Conservation (phyloP, 345 rosid genomes). For the Moringa oleifera region DNA sequence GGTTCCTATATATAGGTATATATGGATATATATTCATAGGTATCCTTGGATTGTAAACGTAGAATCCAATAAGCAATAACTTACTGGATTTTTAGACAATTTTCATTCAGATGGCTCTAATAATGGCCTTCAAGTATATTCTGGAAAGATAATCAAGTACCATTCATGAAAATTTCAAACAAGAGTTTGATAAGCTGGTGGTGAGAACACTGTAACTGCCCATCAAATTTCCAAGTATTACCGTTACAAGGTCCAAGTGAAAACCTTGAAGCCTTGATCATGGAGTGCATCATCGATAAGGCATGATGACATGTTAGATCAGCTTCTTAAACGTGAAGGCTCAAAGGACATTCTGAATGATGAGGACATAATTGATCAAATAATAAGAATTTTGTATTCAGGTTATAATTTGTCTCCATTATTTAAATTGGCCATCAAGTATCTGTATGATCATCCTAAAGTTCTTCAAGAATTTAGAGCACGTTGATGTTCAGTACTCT, state of each 20-base stretch:
- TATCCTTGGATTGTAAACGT: too few species aligned
- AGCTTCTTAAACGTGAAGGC: constrained; percentile 44
- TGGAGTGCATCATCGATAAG: constrained; percentile 32
- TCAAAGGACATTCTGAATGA: constrained; percentile 40
- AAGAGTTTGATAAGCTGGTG: constrained; percentile 61
- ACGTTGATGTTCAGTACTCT: too few species aligned
- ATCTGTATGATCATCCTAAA: constrained; percentile 62
- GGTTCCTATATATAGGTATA: too few species aligned
- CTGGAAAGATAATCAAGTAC: constrained; percentile 37
- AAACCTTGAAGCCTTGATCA: neutral
- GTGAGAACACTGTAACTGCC: constrained; percentile 81
- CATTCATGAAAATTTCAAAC: constrained; percentile 34
- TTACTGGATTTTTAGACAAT: neutral
- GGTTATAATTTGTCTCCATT: constrained; percentile 75
- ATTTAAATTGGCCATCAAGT: constrained; percentile 78
- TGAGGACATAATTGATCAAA: constrained; percentile 68
- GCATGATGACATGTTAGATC: constrained; percentile 60
- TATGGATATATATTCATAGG: too few species aligned
- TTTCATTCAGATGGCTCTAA: constrained; percentile 59
- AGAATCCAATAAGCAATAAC: too few species aligned
- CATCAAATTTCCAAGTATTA: constrained; percentile 70
- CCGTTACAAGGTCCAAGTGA: constrained; percentile 66
- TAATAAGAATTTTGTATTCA: constrained; percentile 62
- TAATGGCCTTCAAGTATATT: constrained; percentile 49
- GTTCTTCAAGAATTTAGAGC: constrained; percentile 69